A percentile compares a stretch with the other conserved stretches of the same genome.
phyloP scores from a whole-genome alignment of 2,329 filamentous ascomycete species.

The Phialocephala subalpina region DNA sequence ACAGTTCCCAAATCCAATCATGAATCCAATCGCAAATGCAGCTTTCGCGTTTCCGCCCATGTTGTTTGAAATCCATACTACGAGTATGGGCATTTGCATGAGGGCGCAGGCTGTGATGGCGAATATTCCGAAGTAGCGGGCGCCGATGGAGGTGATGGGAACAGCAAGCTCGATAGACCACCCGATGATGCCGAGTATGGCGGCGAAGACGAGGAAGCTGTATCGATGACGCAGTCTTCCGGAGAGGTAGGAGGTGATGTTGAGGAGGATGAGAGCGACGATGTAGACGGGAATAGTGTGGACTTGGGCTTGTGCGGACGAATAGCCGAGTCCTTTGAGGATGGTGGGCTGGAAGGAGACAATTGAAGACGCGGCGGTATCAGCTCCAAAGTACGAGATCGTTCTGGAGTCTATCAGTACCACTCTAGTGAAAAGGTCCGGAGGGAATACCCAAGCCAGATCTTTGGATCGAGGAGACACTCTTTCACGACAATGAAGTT shows the following conservation, averaged over 20 bases:
- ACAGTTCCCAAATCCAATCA: constrained; percentile 52
- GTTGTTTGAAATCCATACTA: constrained; percentile 50
- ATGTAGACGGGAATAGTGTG: constrained; percentile 79
- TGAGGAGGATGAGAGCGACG: constrained; percentile 62
- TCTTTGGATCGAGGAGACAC: constrained; percentile 38
- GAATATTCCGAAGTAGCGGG: constrained; percentile 48
- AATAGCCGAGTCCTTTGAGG: constrained; percentile 45
- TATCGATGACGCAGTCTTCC: constrained; percentile 46
- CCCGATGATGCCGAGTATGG: constrained; percentile 44
- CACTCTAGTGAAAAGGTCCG: background rate
- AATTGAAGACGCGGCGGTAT: constrained; percentile 38
- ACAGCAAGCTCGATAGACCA: constrained; percentile 31
- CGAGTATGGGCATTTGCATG: constrained; percentile 43
- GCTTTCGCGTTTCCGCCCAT: constrained; percentile 50
- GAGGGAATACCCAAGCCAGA: constrained; percentile 38
- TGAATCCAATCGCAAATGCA: constrained; percentile 50
- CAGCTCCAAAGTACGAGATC: constrained; percentile 43
- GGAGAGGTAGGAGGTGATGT: constrained; percentile 44
- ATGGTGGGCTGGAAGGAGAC: constrained; percentile 48
- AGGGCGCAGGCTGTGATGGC: constrained; percentile 44
- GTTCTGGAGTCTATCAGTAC: constrained; percentile 13
- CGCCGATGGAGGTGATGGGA: constrained; percentile 9
- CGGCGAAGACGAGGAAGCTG: constrained; percentile 46
- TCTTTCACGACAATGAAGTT: constrained; percentile 19
- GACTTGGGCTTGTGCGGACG: constrained; percentile 63